phyloP scores from a whole-genome alignment of 192 early-diverging fungal species.

The Helicostylum pulchrum region DNA sequence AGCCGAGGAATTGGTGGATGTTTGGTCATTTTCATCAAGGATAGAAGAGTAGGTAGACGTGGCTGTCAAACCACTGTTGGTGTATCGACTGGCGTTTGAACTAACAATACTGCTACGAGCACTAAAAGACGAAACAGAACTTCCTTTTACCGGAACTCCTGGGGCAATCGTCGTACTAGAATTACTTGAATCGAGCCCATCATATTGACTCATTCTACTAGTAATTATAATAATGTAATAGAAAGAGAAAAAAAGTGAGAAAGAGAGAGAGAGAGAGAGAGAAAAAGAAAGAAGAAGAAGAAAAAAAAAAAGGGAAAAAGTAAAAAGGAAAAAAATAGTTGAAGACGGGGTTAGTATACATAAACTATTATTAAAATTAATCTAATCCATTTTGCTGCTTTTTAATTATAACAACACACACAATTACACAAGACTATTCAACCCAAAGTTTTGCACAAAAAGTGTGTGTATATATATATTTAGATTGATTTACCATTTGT shows the following conservation, averaged over 20 bases:
- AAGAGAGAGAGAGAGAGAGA: background rate
- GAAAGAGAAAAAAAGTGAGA: background rate
- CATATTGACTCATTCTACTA: constrained; percentile 1
- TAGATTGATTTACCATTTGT: no score
- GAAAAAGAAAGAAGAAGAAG: background rate
- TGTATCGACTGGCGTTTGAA: background rate
- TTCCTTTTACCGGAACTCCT: background rate
- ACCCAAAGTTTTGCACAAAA: no score
- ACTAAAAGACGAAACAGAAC: background rate
- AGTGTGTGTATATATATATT: no score
- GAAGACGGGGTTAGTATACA: no score
- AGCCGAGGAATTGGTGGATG: background rate
- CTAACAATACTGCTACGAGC: constrained; percentile 10
- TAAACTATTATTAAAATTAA: no score
- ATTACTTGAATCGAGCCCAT: background rate
- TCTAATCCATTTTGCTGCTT: no score
- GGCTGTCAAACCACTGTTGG: background rate
- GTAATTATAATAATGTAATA: background rate
- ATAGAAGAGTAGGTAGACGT: constrained; percentile 9
- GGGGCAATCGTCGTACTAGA: background rate
- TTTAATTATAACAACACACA: no score
- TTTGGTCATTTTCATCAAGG: background rate
- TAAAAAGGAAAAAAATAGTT: no score
- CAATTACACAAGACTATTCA: no score
- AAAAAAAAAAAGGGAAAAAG: background rate